phyloP scores from a whole-genome alignment of 768 basidiomycete species.

The Boletus rex-veris region DNA sequence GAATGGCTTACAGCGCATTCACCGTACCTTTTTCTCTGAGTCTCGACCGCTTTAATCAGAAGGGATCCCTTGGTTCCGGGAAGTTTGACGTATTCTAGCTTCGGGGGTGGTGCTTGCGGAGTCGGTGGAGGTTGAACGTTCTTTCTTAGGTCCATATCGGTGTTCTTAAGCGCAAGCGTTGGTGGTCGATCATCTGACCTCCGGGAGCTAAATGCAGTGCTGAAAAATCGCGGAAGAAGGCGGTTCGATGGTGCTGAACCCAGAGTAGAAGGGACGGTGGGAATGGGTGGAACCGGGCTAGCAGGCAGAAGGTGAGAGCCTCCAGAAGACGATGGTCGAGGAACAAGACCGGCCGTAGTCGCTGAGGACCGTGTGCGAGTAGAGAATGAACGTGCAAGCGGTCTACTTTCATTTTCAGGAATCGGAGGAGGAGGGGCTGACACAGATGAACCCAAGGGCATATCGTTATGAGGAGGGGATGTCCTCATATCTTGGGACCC shows the following conservation, averaged over 20 bases:
- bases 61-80: constrained; percentile 87
- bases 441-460: constrained; percentile 17
- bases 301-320: constrained; percentile 24
- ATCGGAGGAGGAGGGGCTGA: constrained; percentile 17
- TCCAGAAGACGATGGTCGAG: constrained; percentile 37
- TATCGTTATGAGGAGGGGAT: constrained; percentile 24
- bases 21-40: constrained; percentile 76
- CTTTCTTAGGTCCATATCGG: constrained; percentile 41
- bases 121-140: constrained; percentile 33
- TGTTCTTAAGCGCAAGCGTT: constrained; percentile 32
- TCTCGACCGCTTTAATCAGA: constrained; percentile 84
- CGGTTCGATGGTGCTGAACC: constrained; percentile 47
- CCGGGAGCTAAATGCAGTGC: constrained; percentile 56
- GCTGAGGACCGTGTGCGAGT: constrained; percentile 13
- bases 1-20: not conserved
- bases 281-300: constrained; percentile 17
- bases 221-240: constrained; percentile 69
- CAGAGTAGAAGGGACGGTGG: constrained; percentile 29
- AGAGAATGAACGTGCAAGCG: constrained; percentile 28
- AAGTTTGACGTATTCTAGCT: constrained; percentile 88
- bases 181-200: constrained; percentile 55
- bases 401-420: constrained; percentile 15
- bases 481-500: constrained; percentile 24
- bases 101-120: constrained; percentile 66
- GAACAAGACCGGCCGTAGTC: constrained; percentile 9